Percentiles rank a stretch among this genome's conserved stretches.
These are phyloP conservation scores for Hypoxylon sp. DNA, from an alignment of 2,329 filamentous ascomycete species.

Conservation along the genomic window DNA sequence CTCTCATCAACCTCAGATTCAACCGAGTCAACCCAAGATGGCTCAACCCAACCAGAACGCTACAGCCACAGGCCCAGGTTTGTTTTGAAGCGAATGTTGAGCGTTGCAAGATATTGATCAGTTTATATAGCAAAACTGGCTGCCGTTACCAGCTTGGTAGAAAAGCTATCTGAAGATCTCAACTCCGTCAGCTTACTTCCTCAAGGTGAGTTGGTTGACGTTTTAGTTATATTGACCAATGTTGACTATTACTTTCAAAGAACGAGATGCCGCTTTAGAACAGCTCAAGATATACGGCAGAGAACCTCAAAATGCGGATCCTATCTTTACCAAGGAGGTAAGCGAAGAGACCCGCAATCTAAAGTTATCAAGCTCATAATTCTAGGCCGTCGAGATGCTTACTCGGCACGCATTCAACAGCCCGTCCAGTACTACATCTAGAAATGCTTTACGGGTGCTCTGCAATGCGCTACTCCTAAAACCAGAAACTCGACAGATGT, in stretches of 20 bases:
- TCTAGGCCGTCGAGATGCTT: constrained; percentile 79
- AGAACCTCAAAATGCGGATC: constrained; percentile 76
- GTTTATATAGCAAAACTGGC: constrained; percentile 69
- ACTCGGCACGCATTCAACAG: constrained; percentile 79
- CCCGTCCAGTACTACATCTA: constrained; percentile 70
- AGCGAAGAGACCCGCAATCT: constrained; percentile 3
- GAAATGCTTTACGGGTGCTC: constrained; percentile 82
- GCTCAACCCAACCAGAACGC: constrained; percentile 36
- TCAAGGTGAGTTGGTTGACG: constrained; percentile 62
- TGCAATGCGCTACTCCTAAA: constrained; percentile 85
- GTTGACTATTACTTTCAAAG: constrained; percentile 55
- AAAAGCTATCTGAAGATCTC: constrained; percentile 71
- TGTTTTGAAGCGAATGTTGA: constrained; percentile 42
- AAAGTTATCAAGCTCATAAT: constrained; percentile 34
- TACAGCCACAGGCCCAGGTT: constrained; percentile 56
- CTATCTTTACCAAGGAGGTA: constrained; percentile 86
- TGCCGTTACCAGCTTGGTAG: constrained; percentile 74
- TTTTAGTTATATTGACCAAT: background rate
- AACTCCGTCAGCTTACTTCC: constrained; percentile 67
- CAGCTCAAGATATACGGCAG: constrained; percentile 84
- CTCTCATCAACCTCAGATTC: constrained; percentile 4
- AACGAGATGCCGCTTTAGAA: constrained; percentile 70
- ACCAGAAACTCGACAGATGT: constrained; percentile 74
- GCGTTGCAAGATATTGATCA: constrained; percentile 25
- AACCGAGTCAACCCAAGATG: constrained; percentile 32